Percentiles rank a stretch among this genome's conserved stretches.
Evolutionary conservation across 371 early-diverging fungal genomes (phyloP).

Genomic region (Dinochytrium kinnereticum): DNA sequence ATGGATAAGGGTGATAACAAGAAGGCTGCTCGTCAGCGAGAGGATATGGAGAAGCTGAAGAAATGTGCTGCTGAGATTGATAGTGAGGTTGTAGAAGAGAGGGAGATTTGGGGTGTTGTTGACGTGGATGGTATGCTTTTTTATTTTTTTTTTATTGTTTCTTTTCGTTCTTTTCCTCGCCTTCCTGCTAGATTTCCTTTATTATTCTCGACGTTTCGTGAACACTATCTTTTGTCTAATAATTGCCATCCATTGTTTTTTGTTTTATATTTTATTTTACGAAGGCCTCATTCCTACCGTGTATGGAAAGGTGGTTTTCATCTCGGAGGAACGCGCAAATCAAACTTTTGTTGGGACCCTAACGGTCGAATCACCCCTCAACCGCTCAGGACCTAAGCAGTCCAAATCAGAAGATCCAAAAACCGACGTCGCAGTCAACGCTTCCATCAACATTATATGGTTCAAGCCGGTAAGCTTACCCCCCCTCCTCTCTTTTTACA

Average conservation of each 20-base stretch:
- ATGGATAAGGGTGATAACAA: conserved; percentile 24
- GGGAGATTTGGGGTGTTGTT: conserved; percentile 56
- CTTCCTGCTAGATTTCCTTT: no score
- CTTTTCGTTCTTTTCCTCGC: no score
- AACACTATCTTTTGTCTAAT: no score
- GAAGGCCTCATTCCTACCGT: conserved; percentile 26
- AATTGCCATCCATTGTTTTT: not conserved
- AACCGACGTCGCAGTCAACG: no score
- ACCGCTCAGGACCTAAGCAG: not conserved
- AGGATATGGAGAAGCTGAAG: conserved; percentile 38
- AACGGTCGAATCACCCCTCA: conserved; percentile 33
- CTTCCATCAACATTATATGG: conserved; percentile 62
- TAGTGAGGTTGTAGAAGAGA: conserved; percentile 44
- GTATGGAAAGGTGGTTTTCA: conserved; percentile 53
- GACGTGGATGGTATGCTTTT: conserved; percentile 25
- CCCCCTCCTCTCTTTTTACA: not conserved
- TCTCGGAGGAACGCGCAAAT: conserved; percentile 33
- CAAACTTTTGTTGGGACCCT: conserved; percentile 48
- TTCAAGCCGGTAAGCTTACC: conserved; percentile 70
- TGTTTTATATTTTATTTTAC: not conserved
- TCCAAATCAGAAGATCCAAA: conserved; percentile 6
- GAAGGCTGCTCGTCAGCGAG: conserved; percentile 55
- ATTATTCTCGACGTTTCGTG: no score
- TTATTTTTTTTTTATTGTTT: not conserved
- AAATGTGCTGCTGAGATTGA: conserved; percentile 49